phyloP scores from a whole-genome alignment of 495 filamentous ascomycete genomes.

The Tetracladium marchalianum region DNA sequence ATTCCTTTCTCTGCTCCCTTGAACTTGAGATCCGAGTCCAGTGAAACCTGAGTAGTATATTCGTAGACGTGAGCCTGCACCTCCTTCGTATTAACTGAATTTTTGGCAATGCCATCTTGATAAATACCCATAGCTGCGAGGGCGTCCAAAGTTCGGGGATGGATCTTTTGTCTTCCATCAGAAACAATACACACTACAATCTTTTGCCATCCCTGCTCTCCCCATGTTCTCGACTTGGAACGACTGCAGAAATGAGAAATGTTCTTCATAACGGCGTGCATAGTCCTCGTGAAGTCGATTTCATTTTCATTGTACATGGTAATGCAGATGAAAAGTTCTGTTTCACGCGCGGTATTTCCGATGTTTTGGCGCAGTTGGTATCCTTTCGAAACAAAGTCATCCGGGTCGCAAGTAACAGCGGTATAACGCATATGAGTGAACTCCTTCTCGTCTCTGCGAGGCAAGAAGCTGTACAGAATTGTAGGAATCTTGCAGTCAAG shows the following conservation, averaged over 20 bases:
- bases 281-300: constrained; percentile 89
- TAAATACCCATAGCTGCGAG: constrained; percentile 97
- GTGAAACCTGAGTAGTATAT: constrained; percentile 95
- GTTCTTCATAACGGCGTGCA: constrained; percentile 99
- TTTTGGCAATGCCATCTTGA: constrained; percentile 97
- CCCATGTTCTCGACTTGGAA: constrained; percentile 89
- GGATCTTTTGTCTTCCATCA: constrained; percentile 88
- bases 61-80: constrained; percentile 91
- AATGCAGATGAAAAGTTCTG: constrained; percentile 95
- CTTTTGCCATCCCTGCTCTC: constrained; percentile 97
- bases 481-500: constrained; percentile 98
- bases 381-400: constrained; percentile 78
- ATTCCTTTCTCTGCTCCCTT: constrained; percentile 99
- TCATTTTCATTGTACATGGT: constrained; percentile 99
- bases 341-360: constrained; percentile 74
- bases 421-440: constrained; percentile 99
- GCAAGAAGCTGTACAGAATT: constrained; percentile 90
- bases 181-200: constrained; percentile 96
- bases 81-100: constrained; percentile 85
- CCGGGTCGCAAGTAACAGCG: constrained; percentile 96
- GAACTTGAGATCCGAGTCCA: constrained; percentile 93
- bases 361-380: constrained; percentile 97
- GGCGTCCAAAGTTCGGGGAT: constrained; percentile 90
- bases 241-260: constrained; percentile 93
- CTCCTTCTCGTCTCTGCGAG: constrained; percentile 82